Conservation (phyloP, 164 flowering plant species). For the Magnolia officinalis region DNA sequence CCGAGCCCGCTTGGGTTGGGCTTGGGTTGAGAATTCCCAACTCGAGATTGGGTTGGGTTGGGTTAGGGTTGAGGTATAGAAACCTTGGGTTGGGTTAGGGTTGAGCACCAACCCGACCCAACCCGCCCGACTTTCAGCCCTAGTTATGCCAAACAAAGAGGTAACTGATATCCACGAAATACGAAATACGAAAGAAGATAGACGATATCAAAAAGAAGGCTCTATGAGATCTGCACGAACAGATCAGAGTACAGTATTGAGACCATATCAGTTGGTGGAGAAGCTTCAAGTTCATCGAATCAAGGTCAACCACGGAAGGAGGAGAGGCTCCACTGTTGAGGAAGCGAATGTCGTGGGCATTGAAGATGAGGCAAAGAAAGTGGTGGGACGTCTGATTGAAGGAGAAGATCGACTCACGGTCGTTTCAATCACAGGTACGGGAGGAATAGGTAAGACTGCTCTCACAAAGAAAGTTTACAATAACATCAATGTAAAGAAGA, state of each 20-base stretch:
- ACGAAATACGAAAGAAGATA: conserved; percentile 2
- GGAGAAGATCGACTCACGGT: conserved; percentile 11
- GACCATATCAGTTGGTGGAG: background rate
- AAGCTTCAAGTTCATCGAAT: background rate
- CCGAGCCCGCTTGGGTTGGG: no score
- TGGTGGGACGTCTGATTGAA: background rate
- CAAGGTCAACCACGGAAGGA: background rate
- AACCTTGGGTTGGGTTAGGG: no score
- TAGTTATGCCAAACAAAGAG: no score
- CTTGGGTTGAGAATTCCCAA: no score
- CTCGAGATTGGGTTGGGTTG: no score
- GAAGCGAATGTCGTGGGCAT: conserved; percentile 4
- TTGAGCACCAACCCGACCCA: no score
- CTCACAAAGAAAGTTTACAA: conserved; percentile 39
- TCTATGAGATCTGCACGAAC: background rate
- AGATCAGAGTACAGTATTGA: background rate
- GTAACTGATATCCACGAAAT: background rate
- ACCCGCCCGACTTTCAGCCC: no score
- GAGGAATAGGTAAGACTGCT: conserved; percentile 55
- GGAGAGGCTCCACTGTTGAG: background rate
- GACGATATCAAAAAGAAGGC: conserved; percentile 1
- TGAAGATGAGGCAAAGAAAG: background rate
- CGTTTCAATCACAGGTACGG: conserved; percentile 50
- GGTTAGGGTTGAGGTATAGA: no score
- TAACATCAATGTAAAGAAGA: conserved; percentile 16